Conservation (phyloP, 345 rosid genomes). For the Psidium guajava region DNA sequence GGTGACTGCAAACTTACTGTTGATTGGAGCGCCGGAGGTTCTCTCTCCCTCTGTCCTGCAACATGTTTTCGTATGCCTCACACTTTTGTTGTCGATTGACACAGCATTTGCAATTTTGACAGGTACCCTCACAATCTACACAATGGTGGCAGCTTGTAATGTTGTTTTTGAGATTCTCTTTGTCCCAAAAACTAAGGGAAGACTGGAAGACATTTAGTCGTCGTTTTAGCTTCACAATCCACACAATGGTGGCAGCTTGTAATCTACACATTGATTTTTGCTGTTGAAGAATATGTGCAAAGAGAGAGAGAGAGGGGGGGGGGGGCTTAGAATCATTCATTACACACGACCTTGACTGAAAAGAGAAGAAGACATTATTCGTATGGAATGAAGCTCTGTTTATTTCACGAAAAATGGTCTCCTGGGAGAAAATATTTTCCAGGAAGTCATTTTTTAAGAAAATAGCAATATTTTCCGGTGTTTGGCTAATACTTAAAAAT, state of each 20-base stretch:
- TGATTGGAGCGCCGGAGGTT: constrained; percentile 37
- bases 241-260: too few species aligned
- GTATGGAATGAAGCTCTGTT: background rate
- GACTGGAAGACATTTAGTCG: constrained; percentile 61
- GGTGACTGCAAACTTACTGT: constrained; percentile 30
- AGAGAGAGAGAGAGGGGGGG: background rate
- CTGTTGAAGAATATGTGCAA: background rate
- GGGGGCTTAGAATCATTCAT: background rate
- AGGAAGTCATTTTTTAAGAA: too few species aligned
- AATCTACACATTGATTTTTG: too few species aligned
- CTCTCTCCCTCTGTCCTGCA: background rate
- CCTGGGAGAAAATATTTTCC: too few species aligned
- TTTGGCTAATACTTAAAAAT: too few species aligned
- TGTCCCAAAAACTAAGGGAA: constrained; percentile 70
- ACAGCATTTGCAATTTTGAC: background rate
- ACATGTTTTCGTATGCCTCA: background rate
- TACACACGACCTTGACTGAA: background rate
- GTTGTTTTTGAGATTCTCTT: constrained; percentile 32
- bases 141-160: constrained; percentile 23
- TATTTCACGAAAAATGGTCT: too few species aligned
- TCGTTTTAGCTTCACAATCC: too few species aligned
- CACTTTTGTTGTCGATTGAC: background rate
- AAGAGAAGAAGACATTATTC: background rate
- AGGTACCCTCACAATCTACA: constrained; percentile 51
- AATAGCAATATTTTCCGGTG: too few species aligned